Evolutionary conservation across 78 protist genomes (phyloP), one percentile per base, ranked within the genome.

Genomic region (Dictyostelium capitatum): DNA sequence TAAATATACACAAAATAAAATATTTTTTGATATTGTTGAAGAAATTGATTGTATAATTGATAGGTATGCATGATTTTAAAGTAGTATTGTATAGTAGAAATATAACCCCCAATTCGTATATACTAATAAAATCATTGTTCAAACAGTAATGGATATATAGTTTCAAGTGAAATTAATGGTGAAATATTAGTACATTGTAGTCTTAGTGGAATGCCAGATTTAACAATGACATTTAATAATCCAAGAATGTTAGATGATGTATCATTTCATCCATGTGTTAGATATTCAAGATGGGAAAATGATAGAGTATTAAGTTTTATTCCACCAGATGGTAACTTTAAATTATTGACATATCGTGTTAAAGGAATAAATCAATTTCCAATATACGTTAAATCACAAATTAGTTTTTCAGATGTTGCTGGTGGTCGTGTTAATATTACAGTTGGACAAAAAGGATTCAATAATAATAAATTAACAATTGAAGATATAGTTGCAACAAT

Each of bases 21-120:
- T 98, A 17, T 97, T 87, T 79, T 75, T 98, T 12, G 99, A 98
- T 90, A 64, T 98, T 37, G 73, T 97, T n/a, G 99, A 98, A 89
- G 95, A 79, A 32, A 48, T 98, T 64, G 97, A 96, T 77, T 81
- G 92, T 53, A 92, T 92, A 57, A 54, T 96, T 25, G 96, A 92
- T 70, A 65, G 41, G 97, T 96, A 74, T 20, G 91, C 67, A 14
- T 3, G 43, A 37, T 37, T 37, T n/a, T n/a, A n/a, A n/a, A n/a
- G n/a, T n/a, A n/a, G n/a, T n/a, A n/a, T n/a, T n/a, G 1, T 30
- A n/a, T 19, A 17, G 32, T 50, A 6, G 4, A 3, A 37, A 2
- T 41, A 37, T 65, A 19, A 3, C 6, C 5, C 28, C 15, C 62
- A n/a, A 25, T 1, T 28, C 87, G 14, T 10, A 20, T 11, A 43